These are phyloP conservation scores for Trametes punicea DNA, from an alignment of 768 basidiomycete genomes.

Conservation along the genomic window DNA sequence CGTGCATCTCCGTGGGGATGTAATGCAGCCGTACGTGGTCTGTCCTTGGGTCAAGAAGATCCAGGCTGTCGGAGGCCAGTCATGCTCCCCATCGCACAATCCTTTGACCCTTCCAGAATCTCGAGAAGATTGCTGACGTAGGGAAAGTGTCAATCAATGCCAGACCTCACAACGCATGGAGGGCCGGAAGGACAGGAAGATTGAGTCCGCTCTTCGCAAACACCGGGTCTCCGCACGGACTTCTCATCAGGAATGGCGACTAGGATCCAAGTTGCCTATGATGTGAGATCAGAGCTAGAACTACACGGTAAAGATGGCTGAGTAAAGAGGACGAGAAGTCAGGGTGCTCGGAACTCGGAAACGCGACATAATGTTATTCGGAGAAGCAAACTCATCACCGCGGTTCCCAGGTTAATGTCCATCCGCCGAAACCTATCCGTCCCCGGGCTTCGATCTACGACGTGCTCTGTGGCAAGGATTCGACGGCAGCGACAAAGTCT, in stretches of 20 bases:
- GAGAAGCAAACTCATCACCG: background rate
- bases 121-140: too few relatives aligned
- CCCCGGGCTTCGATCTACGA: background rate
- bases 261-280: background rate
- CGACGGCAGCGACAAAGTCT: conserved; percentile 22
- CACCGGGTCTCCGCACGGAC: too few relatives aligned
- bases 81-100: too few relatives aligned
- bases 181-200: too few relatives aligned
- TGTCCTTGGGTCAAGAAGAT: too few relatives aligned
- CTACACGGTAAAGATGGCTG: background rate
- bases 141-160: too few relatives aligned
- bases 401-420: background rate
- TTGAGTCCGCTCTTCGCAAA: too few relatives aligned
- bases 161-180: too few relatives aligned
- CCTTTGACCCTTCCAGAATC: too few relatives aligned
- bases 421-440: background rate
- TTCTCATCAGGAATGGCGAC: background rate
- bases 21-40: too few relatives aligned
- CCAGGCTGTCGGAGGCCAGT: too few relatives aligned
- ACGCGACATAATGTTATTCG: background rate
- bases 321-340: background rate
- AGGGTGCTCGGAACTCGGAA: background rate
- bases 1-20: too few relatives aligned
- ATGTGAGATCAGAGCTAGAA: conserved; percentile 7
- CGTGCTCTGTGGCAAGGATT: background rate